A percentile compares a stretch with the other conserved stretches of the same genome.
Evolutionary conservation across 257 asterid genomes (phyloP).

Genomic region (Solanum tarapatanum): DNA sequence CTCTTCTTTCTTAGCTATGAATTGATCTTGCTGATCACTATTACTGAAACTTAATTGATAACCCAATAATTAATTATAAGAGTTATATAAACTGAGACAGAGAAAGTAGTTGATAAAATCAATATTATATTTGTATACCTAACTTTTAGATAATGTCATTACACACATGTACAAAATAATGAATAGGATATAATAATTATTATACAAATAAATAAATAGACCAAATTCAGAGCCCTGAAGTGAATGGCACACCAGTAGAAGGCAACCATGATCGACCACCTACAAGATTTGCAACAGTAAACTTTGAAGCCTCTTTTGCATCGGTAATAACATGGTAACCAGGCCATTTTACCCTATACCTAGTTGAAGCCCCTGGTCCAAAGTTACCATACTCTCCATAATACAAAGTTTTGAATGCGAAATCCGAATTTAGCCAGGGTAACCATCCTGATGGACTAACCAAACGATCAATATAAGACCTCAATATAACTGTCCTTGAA

Average conservation of each 20-base stretch:
- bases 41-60: too few species aligned
- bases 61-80: too few species aligned
- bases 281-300: slow-evolving; percentile 11
- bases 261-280: slow-evolving; percentile 12
- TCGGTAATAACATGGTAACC: slow-evolving; percentile 14
- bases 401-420: slow-evolving; percentile 7
- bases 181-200: background rate
- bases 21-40: too few species aligned
- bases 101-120: background rate
- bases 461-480: background rate
- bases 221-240: slow-evolving; percentile 6
- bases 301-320: slow-evolving; percentile 2
- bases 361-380: slow-evolving; percentile 13
- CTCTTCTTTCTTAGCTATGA: too few species aligned
- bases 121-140: background rate
- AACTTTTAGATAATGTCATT: background rate
- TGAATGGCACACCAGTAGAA: slow-evolving; percentile 12
- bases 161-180: background rate
- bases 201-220: background rate
- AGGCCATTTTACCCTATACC: slow-evolving; percentile 10
- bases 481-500: slow-evolving; percentile 5
- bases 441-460: slow-evolving; percentile 26
- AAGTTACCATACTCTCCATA: slow-evolving; percentile 14
- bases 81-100: too few species aligned
- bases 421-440: background rate